phyloP scores from a whole-genome alignment of 2,329 filamentous ascomycete genomes.

The Xylaria sp. region DNA sequence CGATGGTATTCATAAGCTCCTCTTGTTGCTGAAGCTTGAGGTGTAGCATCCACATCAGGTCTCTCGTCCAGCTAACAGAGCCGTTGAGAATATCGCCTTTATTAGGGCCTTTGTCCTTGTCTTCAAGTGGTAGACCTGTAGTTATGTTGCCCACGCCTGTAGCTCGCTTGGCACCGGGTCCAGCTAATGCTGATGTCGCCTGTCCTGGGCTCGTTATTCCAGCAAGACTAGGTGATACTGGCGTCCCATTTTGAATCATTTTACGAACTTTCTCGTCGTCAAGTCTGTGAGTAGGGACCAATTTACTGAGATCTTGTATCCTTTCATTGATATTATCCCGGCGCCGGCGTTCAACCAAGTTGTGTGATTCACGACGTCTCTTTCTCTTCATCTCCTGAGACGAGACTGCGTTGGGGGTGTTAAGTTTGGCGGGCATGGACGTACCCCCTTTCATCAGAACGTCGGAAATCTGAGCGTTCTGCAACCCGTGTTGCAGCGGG shows the following conservation, averaged over 20 bases:
- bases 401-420: constrained; percentile 66
- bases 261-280: constrained; percentile 98
- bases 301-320: constrained; percentile 93
- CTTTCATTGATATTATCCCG: constrained; percentile 99
- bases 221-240: constrained; percentile 83
- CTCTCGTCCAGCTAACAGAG: constrained; percentile 94
- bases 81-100: constrained; percentile 99
- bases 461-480: constrained; percentile 79
- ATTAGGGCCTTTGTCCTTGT: constrained; percentile 98
- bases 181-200: constrained; percentile 88
- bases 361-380: constrained; percentile 91
- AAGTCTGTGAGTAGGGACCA: constrained; percentile 90
- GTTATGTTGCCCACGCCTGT: constrained; percentile 86
- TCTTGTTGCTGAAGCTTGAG: constrained; percentile 90
- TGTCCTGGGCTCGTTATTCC: constrained; percentile 75
- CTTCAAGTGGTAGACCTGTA: constrained; percentile 90
- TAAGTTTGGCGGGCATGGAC: constrained; percentile 89
- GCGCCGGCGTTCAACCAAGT: constrained; percentile 91
- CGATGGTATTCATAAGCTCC: constrained; percentile 81
- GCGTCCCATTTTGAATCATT: constrained; percentile 90
- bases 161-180: constrained; percentile 83
- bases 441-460: constrained; percentile 88
- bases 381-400: constrained; percentile 95
- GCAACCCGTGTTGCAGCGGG: constrained; percentile 74
- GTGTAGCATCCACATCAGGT: constrained; percentile 97